A percentile compares a stretch with the other conserved stretches of the same genome.
These are phyloP conservation scores for Nakazawaea populi DNA, from an alignment of 805 yeast species.

Conservation along the genomic window DNA sequence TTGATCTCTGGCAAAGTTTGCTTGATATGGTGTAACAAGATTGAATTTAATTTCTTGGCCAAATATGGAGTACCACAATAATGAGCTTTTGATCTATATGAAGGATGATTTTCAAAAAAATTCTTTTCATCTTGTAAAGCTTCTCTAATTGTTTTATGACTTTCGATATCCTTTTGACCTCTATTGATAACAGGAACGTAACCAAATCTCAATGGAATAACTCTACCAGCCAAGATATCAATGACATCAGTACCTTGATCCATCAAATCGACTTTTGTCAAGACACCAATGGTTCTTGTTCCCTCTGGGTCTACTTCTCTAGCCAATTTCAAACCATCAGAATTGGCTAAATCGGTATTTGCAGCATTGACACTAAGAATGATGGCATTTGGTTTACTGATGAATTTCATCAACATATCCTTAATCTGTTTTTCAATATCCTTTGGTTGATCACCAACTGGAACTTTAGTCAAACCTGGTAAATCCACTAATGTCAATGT, in stretches of 20 bases:
- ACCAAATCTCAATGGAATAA: conserved; percentile 91
- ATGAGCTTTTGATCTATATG: conserved; percentile 88
- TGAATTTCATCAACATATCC: conserved; percentile 88
- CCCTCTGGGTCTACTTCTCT: conserved; percentile 99
- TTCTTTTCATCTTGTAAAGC: conserved; percentile 77
- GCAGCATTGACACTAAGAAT: conserved; percentile 94
- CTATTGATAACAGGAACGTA: conserved; percentile 96
- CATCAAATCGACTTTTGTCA: conserved; percentile 95
- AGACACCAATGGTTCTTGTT: conserved; percentile 89
- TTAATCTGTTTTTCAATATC: conserved; percentile 94
- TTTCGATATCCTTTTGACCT: conserved; percentile 94
- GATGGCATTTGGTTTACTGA: conserved; percentile 92
- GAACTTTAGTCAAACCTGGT: conserved; percentile 97
- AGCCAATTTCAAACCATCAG: conserved; percentile 93
- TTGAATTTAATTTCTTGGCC: conserved; percentile 85
- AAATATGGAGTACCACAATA: conserved; percentile 98
- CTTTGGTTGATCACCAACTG: conserved; percentile 98
- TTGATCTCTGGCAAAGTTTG: conserved; percentile 89
- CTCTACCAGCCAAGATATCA: conserved; percentile 92
- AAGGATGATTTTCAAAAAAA: conserved; percentile 84
- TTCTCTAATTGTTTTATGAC: conserved; percentile 77
- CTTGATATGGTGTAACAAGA: conserved; percentile 84
- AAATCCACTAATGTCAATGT: conserved; percentile 93
- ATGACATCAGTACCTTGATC: conserved; percentile 97
- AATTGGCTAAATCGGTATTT: conserved; percentile 93